Base-by-base conservation (phyloP, 2,329 filamentous ascomycete genomes). In the Ophiostoma sp. region DNA sequence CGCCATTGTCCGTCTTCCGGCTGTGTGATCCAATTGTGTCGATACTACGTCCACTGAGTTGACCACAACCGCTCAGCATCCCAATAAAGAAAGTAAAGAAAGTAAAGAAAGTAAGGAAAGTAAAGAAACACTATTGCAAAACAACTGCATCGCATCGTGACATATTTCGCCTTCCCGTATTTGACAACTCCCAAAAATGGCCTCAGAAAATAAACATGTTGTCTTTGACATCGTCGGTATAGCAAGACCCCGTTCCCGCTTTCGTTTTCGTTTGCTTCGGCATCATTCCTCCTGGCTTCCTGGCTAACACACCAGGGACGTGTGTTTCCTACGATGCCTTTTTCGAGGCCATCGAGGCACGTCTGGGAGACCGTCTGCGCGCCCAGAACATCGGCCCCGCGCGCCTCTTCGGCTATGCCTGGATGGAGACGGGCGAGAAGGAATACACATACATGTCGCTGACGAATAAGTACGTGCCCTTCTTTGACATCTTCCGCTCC, bases 341-440 rank as follows among this genome's bases (percentile, higher is more conserved):
- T 18, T 55, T 55, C n/a, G 49, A 55, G 49, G 49, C 49, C 49
- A 55, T 55, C 18, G 49, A 55, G 49, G 49, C 49, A 7, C 49
- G n/a, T 55, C 49, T 55, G 5, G 49, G n/a, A 2, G 49, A 55
- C n/a, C 49, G 49, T 11, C 49, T 55, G 7, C 49, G 49, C 7
- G 49, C 49, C 49, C n/a, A 55, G n/a, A 18, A 18, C 18, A 9
- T 55, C 49, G 27, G 49, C 49, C 49, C 49, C 27, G n/a, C 6
- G n/a, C n/a, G 49, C 7, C n/a, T 52, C 7, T 52, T 52, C 18
- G 49, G 49, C 49, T 55, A 55, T 18, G 49, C 49, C 3, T 55
- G 49, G 49, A 55, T 55, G 49, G 49, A 55, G n/a, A 55, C 49
- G n/a, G n/a, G n/a, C 7, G 49, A 55, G n/a, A 55, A 55, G 18